Base-by-base conservation (phyloP, 306 rosid genomes). In the Vigna nakashimae region DNA sequence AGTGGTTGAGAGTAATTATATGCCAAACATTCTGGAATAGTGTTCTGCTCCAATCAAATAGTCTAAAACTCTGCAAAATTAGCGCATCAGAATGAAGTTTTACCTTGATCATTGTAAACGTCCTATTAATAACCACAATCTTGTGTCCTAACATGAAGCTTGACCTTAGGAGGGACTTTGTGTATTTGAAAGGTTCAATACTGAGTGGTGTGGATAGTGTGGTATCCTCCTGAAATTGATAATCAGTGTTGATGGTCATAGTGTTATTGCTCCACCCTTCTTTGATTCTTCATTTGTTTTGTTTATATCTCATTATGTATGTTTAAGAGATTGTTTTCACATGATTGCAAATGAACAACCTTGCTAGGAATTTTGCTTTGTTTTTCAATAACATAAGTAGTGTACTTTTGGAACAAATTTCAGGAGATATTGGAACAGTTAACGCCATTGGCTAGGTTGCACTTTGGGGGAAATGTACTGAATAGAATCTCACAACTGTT, bases 401-500 rank as follows among this genome's bases (percentile, higher is more conserved):
- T 73, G 18, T 84, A 67, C 73, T 71, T 66, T 30, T 30, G 66
- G 51, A 46, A 43, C 78, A 82, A 71, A 79, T 76, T 84, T 24
- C 93, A 95, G 99, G 98, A 90, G 84, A 92, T 90, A 85, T 82
- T 95, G 89, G 94, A 90, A 84, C 98, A 92, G 90, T 85, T 95
- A 70, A 88, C 96, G 6, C 89, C 92, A 3, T 78, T 81, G 80
- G 89, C 86, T 65, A 48, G 85, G 63, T 78, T 82, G 69, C 99
- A 95, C 80, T 95, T 92, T 75, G 99, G 99, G 57, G 98, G 90
- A 85, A 91, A 87, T 78, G 75, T 91, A 26, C 87, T 92, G 15
- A 85, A 45, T 67, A 91, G 97, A 87, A 88, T 92, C 60, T 77
- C 81, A 45, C 91, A 85, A 53, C 89, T 95, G 40, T 95, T 89